phyloP scores from a whole-genome alignment of 106 monocot genomes.

The Alisma plantagoaquatica region DNA sequence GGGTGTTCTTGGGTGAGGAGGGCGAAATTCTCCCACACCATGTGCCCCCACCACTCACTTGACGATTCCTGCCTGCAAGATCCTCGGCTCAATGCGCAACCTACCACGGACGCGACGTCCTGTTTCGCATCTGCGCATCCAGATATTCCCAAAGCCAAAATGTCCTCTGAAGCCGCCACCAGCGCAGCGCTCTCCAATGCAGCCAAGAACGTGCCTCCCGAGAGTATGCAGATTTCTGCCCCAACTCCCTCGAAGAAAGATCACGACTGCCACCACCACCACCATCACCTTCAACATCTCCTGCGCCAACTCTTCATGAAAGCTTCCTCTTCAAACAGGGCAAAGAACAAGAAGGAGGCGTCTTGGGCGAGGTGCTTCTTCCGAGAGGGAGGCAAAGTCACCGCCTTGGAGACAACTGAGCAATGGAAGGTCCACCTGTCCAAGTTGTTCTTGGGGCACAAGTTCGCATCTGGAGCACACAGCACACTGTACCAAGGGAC shows the following conservation, averaged over 20 bases:
- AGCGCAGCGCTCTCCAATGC: constrained; percentile 19
- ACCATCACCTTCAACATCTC: too few species aligned
- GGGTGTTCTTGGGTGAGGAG: constrained; percentile 53
- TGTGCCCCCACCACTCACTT: too few species aligned
- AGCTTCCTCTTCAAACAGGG: constrained; percentile 20
- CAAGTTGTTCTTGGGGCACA: constrained; percentile 47
- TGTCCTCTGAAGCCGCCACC: too few species aligned
- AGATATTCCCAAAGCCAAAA: too few species aligned
- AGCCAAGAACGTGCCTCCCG: constrained; percentile 40
- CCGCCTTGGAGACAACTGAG: constrained; percentile 36
- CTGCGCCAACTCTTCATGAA: constrained; percentile 16
- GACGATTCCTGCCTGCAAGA: too few species aligned
- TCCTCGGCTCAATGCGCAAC: too few species aligned
- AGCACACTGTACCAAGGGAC: constrained; percentile 60
- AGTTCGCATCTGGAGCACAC: constrained; percentile 64
- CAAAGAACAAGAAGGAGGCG: constrained; percentile 15
- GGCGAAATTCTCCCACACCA: constrained; percentile 41
- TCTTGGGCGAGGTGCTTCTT: constrained; percentile 50
- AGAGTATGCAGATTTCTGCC: constrained; percentile 32
- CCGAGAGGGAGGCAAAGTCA: constrained; percentile 40
- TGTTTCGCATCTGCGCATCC: too few species aligned
- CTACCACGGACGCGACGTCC: too few species aligned
- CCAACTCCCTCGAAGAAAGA: constrained; percentile 40
- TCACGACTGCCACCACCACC: too few species aligned
- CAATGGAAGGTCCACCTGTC: constrained; percentile 46